Conservation (phyloP, 208 protist genomes). For the Acanthamoeba triangularis region DNA sequence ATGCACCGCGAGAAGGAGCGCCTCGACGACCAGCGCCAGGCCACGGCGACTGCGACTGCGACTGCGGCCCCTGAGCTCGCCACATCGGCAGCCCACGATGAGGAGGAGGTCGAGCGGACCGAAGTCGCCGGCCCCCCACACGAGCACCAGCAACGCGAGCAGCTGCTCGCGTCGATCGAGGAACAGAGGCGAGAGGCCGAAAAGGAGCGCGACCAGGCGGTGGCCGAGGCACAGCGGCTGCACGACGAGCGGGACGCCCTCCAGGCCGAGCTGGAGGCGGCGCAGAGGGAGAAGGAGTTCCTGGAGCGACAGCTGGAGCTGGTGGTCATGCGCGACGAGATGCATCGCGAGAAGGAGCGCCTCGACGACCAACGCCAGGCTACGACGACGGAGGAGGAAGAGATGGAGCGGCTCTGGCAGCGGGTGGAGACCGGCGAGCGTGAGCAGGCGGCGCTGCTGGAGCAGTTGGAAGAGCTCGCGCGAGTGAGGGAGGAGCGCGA, state of each 20-base stretch:
- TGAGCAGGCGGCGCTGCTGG: not conserved
- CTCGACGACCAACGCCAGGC: not conserved
- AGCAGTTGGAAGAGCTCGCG: not conserved
- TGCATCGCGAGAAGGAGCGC: constrained; percentile 25
- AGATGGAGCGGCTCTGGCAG: not conserved
- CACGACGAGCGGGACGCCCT: not conserved
- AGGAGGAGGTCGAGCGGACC: too few species aligned
- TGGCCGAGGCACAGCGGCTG: not conserved
- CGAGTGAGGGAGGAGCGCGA: not conserved
- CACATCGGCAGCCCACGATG: not conserved
- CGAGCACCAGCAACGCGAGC: not conserved
- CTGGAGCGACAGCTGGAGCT: constrained; percentile 34
- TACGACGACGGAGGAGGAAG: not conserved
- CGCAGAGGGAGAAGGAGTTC: not conserved
- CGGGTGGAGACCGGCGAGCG: not conserved
- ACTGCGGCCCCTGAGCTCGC: not conserved
- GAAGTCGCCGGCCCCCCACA: too few species aligned
- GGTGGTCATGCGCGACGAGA: not conserved
- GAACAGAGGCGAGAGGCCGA: not conserved
- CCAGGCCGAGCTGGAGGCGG: not conserved
- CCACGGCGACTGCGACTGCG: not conserved
- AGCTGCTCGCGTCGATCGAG: not conserved
- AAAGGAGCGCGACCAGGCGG: not conserved
- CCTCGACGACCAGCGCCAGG: not conserved
- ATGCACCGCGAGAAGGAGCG: not conserved